Percentiles rank a stretch among this genome's conserved stretches.
phyloP scores from a whole-genome alignment of 179 eudicot species.

The Actinidia arguta region DNA sequence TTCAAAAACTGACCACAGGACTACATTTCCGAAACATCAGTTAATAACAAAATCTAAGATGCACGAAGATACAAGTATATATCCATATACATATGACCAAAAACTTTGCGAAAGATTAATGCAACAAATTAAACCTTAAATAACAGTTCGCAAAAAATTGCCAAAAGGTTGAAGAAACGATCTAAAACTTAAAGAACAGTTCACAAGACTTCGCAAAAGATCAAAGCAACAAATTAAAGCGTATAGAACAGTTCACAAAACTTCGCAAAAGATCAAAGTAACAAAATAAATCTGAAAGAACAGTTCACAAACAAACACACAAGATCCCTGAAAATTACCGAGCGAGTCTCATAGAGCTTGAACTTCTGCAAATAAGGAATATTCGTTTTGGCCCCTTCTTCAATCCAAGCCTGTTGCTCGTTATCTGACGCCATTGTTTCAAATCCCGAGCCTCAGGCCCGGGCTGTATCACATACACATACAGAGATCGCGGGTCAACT shows the following conservation, averaged over 20 bases:
- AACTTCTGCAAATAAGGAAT: constrained; percentile 60
- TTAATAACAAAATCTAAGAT: no score
- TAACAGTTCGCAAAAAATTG: not conserved
- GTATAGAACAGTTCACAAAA: not conserved
- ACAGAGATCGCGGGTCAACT: constrained; percentile 21
- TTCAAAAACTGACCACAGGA: no score
- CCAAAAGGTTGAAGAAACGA: no score
- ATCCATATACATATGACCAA: no score
- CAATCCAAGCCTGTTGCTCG: constrained; percentile 32
- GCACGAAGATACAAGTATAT: no score
- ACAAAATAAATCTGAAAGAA: constrained; percentile 13
- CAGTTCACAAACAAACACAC: not conserved
- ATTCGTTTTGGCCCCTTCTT: constrained; percentile 29
- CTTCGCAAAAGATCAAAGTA: not conserved
- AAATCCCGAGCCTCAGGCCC: constrained; percentile 45
- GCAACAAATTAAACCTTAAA: constrained; percentile 12
- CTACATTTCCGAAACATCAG: no score
- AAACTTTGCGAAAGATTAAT: not conserved
- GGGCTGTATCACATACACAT: constrained; percentile 28
- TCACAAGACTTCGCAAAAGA: no score
- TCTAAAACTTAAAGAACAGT: no score
- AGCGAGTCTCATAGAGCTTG: constrained; percentile 88
- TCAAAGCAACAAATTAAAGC: no score
- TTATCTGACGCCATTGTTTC: constrained; percentile 31
- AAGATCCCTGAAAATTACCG: constrained; percentile 45